These are phyloP conservation scores for Calonectria hongkongensis DNA, from an alignment of 2,329 filamentous ascomycete species.

Conservation along the genomic window DNA sequence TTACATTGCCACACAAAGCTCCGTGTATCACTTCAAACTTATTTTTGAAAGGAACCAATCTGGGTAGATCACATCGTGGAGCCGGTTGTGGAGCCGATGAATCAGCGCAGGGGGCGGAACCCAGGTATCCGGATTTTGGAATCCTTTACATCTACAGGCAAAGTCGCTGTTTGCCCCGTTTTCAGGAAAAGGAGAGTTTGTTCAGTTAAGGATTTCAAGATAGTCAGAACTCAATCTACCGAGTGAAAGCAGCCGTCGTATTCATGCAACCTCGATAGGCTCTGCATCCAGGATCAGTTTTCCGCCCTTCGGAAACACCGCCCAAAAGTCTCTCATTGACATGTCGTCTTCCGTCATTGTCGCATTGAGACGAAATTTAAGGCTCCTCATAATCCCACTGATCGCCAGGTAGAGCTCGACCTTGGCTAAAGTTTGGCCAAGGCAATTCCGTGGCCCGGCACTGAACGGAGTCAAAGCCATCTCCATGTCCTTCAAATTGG, in stretches of 20 bases:
- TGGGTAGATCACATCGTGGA: background rate
- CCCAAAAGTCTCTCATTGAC: background rate
- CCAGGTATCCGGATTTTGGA: background rate
- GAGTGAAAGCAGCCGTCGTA: background rate
- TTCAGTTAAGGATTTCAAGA: background rate
- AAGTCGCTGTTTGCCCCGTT: no score
- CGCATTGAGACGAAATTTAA: background rate
- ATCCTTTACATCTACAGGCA: background rate
- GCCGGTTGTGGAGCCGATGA: background rate
- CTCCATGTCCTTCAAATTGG: background rate
- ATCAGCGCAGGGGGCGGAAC: background rate
- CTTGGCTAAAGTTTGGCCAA: background rate
- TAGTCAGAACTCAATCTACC: background rate
- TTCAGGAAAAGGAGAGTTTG: background rate
- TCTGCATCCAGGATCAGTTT: background rate
- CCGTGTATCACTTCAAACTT: background rate
- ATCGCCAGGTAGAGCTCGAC: background rate
- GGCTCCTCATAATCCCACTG: background rate
- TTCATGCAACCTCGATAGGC: background rate
- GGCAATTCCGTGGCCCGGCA: background rate
- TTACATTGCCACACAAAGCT: background rate
- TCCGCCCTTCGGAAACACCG: background rate
- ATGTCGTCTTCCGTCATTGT: background rate
- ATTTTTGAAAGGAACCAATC: background rate
- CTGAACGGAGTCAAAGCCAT: background rate